Evolutionary conservation across 371 early-diverging fungal genomes (phyloP).

Genomic region (Choanephora cucurbitarum): DNA sequence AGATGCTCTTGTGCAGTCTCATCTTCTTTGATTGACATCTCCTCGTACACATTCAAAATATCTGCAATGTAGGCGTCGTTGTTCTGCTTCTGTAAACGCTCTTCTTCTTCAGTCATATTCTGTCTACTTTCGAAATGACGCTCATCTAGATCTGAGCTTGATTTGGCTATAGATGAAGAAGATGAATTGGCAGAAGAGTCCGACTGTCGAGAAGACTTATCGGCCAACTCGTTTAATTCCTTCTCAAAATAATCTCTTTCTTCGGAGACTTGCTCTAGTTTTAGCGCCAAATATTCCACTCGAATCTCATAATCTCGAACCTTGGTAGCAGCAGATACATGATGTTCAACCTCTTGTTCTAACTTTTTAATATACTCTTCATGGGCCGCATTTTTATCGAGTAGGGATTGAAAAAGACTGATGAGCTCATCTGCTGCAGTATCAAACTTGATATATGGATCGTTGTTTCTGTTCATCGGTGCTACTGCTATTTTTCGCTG

Average conservation of each 20-base stretch:
- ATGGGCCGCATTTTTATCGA: slow-evolving; percentile 26
- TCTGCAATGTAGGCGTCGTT: slow-evolving; percentile 34
- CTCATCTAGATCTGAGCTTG: background rate
- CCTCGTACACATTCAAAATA: slow-evolving; percentile 39
- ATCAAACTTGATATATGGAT: slow-evolving; percentile 11
- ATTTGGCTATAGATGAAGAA: slow-evolving; percentile 8
- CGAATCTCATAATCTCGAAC: slow-evolving; percentile 48
- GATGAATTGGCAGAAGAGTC: background rate
- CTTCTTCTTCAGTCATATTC: slow-evolving; percentile 15
- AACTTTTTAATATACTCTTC: slow-evolving; percentile 28
- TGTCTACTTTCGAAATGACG: background rate
- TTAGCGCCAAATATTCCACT: slow-evolving; percentile 43
- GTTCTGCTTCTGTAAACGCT: slow-evolving; percentile 18
- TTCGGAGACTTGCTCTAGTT: slow-evolving; percentile 43
- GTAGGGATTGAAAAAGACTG: slow-evolving; percentile 23
- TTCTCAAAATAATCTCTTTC: slow-evolving; percentile 42
- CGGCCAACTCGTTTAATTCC: slow-evolving; percentile 20
- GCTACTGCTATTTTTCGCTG: background rate
- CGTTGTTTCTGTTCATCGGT: slow-evolving; percentile 1
- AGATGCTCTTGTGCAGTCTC: slow-evolving; percentile 1
- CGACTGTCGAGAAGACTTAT: background rate
- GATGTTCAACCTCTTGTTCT: slow-evolving; percentile 31
- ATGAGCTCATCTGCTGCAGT: slow-evolving; percentile 27
- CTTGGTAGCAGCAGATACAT: slow-evolving; percentile 40
- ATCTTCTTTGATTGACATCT: slow-evolving; percentile 17